Evolutionary conservation across 768 basidiomycete genomes (phyloP).

Genomic region (Inosperma sp.): DNA sequence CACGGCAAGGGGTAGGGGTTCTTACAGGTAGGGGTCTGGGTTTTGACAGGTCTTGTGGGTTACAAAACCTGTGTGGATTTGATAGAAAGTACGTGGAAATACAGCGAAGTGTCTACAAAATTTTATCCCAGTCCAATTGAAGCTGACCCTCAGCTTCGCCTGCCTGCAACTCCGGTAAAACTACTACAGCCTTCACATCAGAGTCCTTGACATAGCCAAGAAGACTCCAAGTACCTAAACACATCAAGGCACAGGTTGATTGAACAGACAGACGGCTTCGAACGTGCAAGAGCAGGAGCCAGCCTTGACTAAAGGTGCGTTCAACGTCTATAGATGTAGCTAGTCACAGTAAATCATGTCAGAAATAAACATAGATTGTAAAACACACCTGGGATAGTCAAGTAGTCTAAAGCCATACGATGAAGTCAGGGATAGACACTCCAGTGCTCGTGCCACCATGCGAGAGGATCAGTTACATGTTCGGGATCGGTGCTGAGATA

Average conservation of each 20-base stretch:
- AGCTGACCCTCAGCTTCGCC: constrained; percentile 8
- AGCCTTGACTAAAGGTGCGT: constrained; percentile 22
- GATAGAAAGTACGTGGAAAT: not conserved
- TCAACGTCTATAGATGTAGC: constrained; percentile 27
- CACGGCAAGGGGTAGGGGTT: not conserved
- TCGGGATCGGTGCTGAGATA: constrained; percentile 30
- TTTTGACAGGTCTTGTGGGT: not conserved
- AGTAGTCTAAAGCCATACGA: constrained; percentile 20
- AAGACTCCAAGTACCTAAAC: constrained; percentile 30
- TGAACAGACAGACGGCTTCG: constrained; percentile 19
- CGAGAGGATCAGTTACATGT: constrained; percentile 11
- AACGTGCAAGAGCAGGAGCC: constrained; percentile 22
- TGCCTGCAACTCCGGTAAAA: constrained; percentile 2
- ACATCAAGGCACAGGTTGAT: constrained; percentile 25
- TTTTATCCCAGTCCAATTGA: constrained; percentile 1
- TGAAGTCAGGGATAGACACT: constrained; percentile 25
- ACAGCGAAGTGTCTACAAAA: not conserved
- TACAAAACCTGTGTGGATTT: not conserved
- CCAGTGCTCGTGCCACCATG: constrained; percentile 28
- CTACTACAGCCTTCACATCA: constrained; percentile 19
- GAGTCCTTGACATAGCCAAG: constrained; percentile 25
- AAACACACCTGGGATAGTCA: not conserved
- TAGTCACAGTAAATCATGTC: not conserved
- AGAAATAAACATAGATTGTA: not conserved
- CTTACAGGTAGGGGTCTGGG: not conserved